A percentile compares a stretch with the other conserved stretches of the same genome.
These are phyloP conservation scores for Echeveria elegans DNA, from an alignment of 164 flowering plant genomes.

Conservation along the genomic window DNA sequence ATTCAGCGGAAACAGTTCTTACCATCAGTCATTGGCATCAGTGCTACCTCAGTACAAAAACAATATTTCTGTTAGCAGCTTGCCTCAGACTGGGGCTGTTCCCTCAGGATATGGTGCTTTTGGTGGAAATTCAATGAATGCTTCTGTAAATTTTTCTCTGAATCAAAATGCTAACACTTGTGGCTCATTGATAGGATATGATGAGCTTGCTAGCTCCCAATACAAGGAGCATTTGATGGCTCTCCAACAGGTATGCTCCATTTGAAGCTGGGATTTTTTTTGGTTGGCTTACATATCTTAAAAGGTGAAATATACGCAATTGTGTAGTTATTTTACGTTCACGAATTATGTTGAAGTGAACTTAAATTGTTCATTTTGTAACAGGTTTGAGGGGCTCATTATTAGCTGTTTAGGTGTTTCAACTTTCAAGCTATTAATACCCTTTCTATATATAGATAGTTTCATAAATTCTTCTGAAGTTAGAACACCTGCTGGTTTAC, in stretches of 20 bases:
- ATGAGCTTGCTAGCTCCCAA: conserved; percentile 4
- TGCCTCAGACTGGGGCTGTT: too few relatives aligned
- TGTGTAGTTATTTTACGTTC: too few relatives aligned
- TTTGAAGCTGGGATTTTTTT: too few relatives aligned
- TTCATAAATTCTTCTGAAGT: not conserved
- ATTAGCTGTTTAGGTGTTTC: not conserved
- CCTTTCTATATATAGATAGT: not conserved
- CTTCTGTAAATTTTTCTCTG: conserved; percentile 56
- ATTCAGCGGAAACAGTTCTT: conserved; percentile 42
- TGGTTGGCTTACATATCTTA: too few relatives aligned
- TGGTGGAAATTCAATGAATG: conserved; percentile 30
- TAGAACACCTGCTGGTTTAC: not conserved
- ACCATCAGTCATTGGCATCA: too few relatives aligned
- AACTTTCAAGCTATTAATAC: not conserved
- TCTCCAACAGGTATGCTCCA: not conserved
- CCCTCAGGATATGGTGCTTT: too few relatives aligned
- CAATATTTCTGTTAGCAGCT: too few relatives aligned
- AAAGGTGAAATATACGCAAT: too few relatives aligned
- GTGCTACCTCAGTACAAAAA: too few relatives aligned
- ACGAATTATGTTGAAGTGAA: not conserved
- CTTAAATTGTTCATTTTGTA: not conserved
- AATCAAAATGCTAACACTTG: conserved; percentile 55
- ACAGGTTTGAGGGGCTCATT: not conserved
- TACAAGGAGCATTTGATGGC: conserved; percentile 9
- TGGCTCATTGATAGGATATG: conserved; percentile 4